Conservation (phyloP, 208 protist genomes). For the Novymonas esmeraldas region DNA sequence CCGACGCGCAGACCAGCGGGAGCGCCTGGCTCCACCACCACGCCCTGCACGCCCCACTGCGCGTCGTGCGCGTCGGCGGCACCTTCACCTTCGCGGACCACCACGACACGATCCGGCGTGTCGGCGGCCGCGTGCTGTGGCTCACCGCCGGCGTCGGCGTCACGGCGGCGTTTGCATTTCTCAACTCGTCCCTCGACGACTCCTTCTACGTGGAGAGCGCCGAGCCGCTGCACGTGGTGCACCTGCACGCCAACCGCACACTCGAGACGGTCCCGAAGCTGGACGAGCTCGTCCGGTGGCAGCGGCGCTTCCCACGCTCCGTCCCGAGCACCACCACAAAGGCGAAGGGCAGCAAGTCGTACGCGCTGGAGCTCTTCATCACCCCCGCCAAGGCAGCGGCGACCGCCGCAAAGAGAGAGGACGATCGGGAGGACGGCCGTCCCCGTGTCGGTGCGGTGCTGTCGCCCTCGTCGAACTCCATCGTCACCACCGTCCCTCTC, state of each 20-base stretch:
- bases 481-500: slow-evolving; percentile 7
- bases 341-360: slow-evolving; percentile 12
- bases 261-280: slow-evolving; percentile 54
- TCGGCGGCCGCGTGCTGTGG: slow-evolving; percentile 63
- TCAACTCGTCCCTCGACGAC: slow-evolving; percentile 46
- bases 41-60: slow-evolving; percentile 53
- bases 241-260: slow-evolving; percentile 77
- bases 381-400: neutral
- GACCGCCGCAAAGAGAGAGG: too few relatives aligned
- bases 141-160: slow-evolving; percentile 82
- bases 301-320: slow-evolving; percentile 19
- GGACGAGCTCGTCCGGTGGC: slow-evolving; percentile 47
- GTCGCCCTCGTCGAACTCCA: neutral
- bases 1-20: slow-evolving; percentile 35
- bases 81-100: slow-evolving; percentile 72
- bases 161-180: slow-evolving; percentile 60
- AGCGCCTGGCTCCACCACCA: slow-evolving; percentile 70
- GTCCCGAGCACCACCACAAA: neutral
- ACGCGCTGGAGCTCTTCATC: slow-evolving; percentile 34
- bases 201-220: slow-evolving; percentile 26
- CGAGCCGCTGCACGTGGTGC: slow-evolving; percentile 59
- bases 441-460: too few relatives aligned
- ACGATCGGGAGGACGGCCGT: too few relatives aligned
- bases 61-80: slow-evolving; percentile 52
- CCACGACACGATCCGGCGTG: slow-evolving; percentile 37